These are phyloP conservation scores for Ceriops zippeliana DNA, from an alignment of 345 rosid species.

Conservation along the genomic window DNA sequence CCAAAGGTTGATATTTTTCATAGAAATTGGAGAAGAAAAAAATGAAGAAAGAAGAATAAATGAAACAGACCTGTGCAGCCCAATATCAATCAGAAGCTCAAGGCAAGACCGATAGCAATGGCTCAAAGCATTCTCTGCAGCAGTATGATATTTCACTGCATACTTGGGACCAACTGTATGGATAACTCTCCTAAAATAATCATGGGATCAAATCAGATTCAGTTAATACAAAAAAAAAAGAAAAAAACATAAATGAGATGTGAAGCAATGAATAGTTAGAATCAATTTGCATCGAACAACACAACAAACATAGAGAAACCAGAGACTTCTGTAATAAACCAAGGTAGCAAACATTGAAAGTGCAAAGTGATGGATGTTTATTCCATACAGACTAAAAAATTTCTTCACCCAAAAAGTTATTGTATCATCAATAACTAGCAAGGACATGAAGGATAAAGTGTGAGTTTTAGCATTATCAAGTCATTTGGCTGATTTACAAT, in stretches of 20 bases:
- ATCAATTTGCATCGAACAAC: not conserved
- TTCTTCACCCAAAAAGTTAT: too few species aligned
- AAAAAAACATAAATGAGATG: not conserved
- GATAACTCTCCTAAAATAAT: constrained; percentile 35
- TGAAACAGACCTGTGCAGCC: constrained; percentile 61
- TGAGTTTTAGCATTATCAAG: too few species aligned
- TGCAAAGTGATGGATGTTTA: not conserved
- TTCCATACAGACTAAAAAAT: too few species aligned
- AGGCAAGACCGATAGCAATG: constrained; percentile 97
- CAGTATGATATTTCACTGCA: constrained; percentile 95
- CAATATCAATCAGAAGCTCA: constrained; percentile 84
- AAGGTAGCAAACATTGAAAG: too few species aligned
- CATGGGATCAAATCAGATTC: not conserved
- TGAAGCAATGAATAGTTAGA: not conserved
- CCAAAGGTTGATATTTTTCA: constrained; percentile 19
- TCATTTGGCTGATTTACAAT: too few species aligned
- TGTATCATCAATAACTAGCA: too few species aligned
- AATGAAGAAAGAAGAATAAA: not conserved
- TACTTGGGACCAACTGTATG: constrained; percentile 99
- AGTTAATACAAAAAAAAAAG: too few species aligned
- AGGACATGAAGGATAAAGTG: too few species aligned
- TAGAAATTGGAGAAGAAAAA: constrained; percentile 6
- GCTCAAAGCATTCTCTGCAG: constrained; percentile 99
- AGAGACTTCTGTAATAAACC: not conserved
- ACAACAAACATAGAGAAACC: not conserved